Base-by-base conservation (phyloP, 768 basidiomycete genomes). In the Plicaturopsis crispa region DNA sequence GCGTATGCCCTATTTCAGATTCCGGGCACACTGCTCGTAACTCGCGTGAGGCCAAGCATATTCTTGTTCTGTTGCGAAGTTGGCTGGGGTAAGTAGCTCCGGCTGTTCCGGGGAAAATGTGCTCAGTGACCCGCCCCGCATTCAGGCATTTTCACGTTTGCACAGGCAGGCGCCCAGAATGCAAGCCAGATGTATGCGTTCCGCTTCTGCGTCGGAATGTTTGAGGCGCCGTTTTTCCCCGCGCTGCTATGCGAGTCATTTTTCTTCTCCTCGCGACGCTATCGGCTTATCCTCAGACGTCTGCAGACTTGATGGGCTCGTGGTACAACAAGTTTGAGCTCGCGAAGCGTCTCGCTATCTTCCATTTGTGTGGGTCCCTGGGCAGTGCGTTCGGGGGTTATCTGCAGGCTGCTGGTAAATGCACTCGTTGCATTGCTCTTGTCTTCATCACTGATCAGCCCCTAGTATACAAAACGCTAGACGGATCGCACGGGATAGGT, bases 241-340 rank as follows among this genome's bases (percentile, higher is more conserved):
- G 47, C 24, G 6, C 42, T 48, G 2, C 18, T 44, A 13, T 35
- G 36, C 36, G 13, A 3, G 43, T 26, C 24, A 1, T 11, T 8
- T n/a, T n/a, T n/a, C n/a, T n/a, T n/a, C n/a, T n/a, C 8, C 20
- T 22, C 21, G 11, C 14, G 8, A 24, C 7, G 14, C 14, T 21
- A n/a, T 10, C 17, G 7, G 13, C 16, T 3, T 14, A 8, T 13
- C 26, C 4, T 22, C 18, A 38, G 38, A 5, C 40, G 38, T 17
- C 26, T 48, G 33, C 20, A 50, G 23, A 54, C 30, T 40, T 54
- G 2, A 48, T 54, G 50, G 53, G 50, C 5, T 50, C 48, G 17
- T 54, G 53, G 53, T 54, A 50, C 23, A 50, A 51, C 6, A 52
- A 47, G 31, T 43, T 44, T 13, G 52, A 54, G 37, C 36, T 54